Percentiles rank a stretch among this genome's conserved stretches.
Evolutionary conservation across 164 flowering plant species (phyloP).

Genomic region (Kingdonia uniflora): DNA sequence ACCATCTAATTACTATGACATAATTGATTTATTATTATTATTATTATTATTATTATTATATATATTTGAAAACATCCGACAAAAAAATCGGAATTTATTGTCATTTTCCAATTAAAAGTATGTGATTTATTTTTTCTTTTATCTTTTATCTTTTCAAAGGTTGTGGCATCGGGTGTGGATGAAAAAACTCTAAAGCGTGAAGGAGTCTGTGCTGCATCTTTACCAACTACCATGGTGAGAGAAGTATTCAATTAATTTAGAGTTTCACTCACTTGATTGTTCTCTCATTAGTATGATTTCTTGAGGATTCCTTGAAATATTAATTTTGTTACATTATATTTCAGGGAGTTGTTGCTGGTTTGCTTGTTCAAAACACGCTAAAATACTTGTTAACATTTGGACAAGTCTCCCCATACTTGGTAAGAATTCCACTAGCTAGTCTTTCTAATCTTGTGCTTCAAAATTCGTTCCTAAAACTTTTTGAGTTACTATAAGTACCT

Average conservation of each 20-base stretch:
- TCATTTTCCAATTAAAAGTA: background rate
- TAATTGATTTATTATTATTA: no score
- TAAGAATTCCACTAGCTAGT: constrained; percentile 16
- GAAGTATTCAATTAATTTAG: background rate
- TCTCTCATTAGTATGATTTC: background rate
- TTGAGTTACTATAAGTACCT: no score
- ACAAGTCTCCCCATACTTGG: constrained; percentile 89
- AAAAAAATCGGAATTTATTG: background rate
- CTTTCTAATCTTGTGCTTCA: background rate
- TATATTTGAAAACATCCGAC: no score
- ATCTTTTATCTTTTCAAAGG: constrained; percentile 30
- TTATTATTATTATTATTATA: no score
- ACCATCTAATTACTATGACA: no score
- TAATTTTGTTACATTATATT: constrained; percentile 7
- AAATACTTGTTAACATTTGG: constrained; percentile 88
- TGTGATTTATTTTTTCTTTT: background rate
- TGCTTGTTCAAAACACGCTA: constrained; percentile 88
- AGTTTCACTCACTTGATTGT: background rate
- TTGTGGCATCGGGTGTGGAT: constrained; percentile 97
- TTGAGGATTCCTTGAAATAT: background rate
- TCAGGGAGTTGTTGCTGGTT: constrained; percentile 97
- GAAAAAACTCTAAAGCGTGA: constrained; percentile 97
- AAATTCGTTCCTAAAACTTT: no score
- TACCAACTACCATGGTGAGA: constrained; percentile 94
- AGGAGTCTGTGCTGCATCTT: constrained; percentile 98